phyloP scores from a whole-genome alignment of 177 flowering plant genomes.

The Tripterygium wilfordii region DNA sequence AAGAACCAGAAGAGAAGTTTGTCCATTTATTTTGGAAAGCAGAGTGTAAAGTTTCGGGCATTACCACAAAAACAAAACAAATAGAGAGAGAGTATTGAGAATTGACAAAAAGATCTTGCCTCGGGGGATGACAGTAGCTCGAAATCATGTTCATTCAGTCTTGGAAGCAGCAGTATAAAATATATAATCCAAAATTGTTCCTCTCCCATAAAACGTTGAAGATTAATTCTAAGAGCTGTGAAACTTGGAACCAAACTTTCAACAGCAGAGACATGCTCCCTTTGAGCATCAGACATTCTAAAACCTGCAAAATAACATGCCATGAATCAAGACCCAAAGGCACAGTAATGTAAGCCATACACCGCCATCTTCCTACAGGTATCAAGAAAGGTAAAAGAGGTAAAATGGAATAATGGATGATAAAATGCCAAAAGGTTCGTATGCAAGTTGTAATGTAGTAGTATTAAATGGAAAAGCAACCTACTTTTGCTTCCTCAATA shows the following conservation, averaged over 20 bases:
- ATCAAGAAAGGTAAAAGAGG: not conserved
- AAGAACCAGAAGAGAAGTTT: no score
- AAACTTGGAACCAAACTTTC: constrained; percentile 48
- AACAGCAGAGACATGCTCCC: constrained; percentile 43
- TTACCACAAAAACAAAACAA: not conserved
- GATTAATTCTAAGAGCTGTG: constrained; percentile 30
- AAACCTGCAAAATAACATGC: constrained; percentile 44
- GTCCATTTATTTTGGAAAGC: no score
- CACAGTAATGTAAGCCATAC: not conserved
- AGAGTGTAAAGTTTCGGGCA: no score
- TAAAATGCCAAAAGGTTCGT: no score
- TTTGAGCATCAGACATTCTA: constrained; percentile 47
- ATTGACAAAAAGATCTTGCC: constrained; percentile 29
- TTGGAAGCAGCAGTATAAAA: constrained; percentile 57
- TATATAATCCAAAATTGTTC: constrained; percentile 65
- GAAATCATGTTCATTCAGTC: constrained; percentile 38
- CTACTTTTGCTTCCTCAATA: no score
- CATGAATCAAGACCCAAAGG: constrained; percentile 2
- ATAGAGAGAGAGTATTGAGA: not conserved
- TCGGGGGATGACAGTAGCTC: constrained; percentile 47
- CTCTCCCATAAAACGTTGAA: constrained; percentile 34
- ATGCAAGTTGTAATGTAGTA: no score
- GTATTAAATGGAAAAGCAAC: no score
- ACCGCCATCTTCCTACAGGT: not conserved
- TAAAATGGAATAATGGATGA: no score